Evolutionary conservation across 2,329 filamentous ascomycete genomes (phyloP), one percentile per base, ranked within the genome.

Genomic region (Paraconiothyrium brasiliense): DNA sequence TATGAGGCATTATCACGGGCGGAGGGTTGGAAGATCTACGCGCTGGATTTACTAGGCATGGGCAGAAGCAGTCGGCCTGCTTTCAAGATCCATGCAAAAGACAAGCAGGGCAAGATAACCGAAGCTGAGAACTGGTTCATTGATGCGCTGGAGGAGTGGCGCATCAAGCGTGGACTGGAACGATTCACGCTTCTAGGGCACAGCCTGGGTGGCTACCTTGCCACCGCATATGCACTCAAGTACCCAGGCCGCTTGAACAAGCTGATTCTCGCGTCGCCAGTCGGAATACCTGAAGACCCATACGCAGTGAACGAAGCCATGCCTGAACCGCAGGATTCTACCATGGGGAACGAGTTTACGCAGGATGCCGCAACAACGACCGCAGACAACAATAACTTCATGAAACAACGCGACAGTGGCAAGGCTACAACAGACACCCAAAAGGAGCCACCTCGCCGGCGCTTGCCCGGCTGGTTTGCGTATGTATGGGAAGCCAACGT

Each of bases 101-200:
- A 93, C 63, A 88, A 89, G 51, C 86, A 92, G 61, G 89, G 86
- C 46, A 94, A 94, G 76, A 94, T 96, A 64, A 84, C 85, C 22
- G 95, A 99, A 78, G 94, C 95, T 0, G 95, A 99, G 80, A 89
- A 88, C 71, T 99, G 93, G 92, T 99, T 99, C 73, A 87, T 99
- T 59, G 95, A 99, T 78, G 92, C 94, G 2, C 84, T 99, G 7
- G 95, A 99, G 76, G 95, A 99, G 78, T 99, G 95, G 95, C 89
- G 95, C 60, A 86, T 92, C 69, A 88, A 92, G 75, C 89, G 90
- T 66, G 94, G 94, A 44, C 92, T 99, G 54, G 93, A 99, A 54
- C 90, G 91, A 66, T 97, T 99, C 75, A 99, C 95, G 0, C 84
- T 99, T 3, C 85, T 98, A 8, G 95, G 94, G 1, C 95, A 99